These are phyloP conservation scores for Nicotiana tabacum DNA, from an alignment of 257 asterid species.

Conservation along the genomic window DNA sequence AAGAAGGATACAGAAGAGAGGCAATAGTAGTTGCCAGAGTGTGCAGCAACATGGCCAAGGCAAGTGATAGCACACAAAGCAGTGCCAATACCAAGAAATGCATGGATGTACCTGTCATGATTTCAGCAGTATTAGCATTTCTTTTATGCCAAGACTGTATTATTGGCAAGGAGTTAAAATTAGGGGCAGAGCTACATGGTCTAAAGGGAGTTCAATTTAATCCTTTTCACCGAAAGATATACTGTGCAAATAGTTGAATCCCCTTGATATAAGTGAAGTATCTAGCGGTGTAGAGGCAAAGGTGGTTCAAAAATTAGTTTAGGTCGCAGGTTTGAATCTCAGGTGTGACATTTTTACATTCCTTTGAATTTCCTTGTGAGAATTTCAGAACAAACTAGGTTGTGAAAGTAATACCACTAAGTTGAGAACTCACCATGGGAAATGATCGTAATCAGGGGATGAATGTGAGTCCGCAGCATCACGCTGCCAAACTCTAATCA, in stretches of 20 bases:
- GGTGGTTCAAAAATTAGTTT: background rate
- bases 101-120: conserved; percentile 52
- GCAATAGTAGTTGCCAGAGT: conserved; percentile 32
- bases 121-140: background rate
- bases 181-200: background rate
- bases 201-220: too few species aligned
- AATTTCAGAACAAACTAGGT: background rate
- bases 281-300: background rate
- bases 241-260: background rate
- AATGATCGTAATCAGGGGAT: conserved; percentile 4
- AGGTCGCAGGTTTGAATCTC: background rate
- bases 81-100: conserved; percentile 46
- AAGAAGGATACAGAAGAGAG: conserved; percentile 50
- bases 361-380: background rate
- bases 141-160: background rate
- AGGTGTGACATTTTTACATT: background rate
- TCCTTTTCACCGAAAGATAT: background rate
- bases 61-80: conserved; percentile 47
- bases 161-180: background rate
- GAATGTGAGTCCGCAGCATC: conserved; percentile 23
- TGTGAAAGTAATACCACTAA: background rate
- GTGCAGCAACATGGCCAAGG: conserved; percentile 57
- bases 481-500: conserved; percentile 40
- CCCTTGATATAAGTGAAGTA: background rate
- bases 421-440: conserved; percentile 48